Evolutionary conservation across 1,139 yeast genomes (phyloP).

Genomic region (Diutina catenulata): DNA sequence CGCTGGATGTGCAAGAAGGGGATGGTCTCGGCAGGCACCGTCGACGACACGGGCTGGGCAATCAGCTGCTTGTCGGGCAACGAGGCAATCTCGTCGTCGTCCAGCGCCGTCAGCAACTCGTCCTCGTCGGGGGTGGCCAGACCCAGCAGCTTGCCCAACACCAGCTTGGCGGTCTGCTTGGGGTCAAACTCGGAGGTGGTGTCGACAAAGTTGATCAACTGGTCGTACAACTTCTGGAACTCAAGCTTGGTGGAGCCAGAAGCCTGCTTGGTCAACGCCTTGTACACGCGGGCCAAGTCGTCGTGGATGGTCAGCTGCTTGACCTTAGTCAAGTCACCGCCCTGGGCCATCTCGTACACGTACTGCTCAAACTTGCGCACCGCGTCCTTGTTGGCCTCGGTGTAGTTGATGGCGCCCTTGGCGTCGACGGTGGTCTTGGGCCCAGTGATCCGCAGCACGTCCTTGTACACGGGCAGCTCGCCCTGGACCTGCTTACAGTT

Average conservation of each 20-base stretch:
- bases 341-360: conserved; percentile 93
- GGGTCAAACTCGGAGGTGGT: conserved; percentile 54
- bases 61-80: conserved; percentile 62
- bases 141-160: conserved; percentile 24
- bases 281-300: conserved; percentile 76
- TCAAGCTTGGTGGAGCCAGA: conserved; percentile 57
- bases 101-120: conserved; percentile 16
- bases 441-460: conserved; percentile 87
- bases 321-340: conserved; percentile 70
- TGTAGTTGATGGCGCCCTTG: conserved; percentile 77
- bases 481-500: conserved; percentile 84
- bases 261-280: conserved; percentile 66
- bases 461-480: conserved; percentile 86
- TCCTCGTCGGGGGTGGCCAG: conserved; percentile 36
- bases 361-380: conserved; percentile 94
- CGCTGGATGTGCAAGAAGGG: conserved; percentile 91
- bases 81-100: conserved; percentile 73
- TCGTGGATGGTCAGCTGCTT: conserved; percentile 60
- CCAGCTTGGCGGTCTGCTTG: conserved; percentile 30
- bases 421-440: conserved; percentile 84
- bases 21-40: conserved; percentile 72
- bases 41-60: conserved; percentile 60
- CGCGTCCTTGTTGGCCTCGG: conserved; percentile 78
- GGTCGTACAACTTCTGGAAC: conserved; percentile 70
- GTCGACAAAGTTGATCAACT: conserved; percentile 64